These are phyloP conservation scores for Aspergillus bridgeri DNA, from an alignment of 495 filamentous ascomycete genomes.

Conservation along the genomic window DNA sequence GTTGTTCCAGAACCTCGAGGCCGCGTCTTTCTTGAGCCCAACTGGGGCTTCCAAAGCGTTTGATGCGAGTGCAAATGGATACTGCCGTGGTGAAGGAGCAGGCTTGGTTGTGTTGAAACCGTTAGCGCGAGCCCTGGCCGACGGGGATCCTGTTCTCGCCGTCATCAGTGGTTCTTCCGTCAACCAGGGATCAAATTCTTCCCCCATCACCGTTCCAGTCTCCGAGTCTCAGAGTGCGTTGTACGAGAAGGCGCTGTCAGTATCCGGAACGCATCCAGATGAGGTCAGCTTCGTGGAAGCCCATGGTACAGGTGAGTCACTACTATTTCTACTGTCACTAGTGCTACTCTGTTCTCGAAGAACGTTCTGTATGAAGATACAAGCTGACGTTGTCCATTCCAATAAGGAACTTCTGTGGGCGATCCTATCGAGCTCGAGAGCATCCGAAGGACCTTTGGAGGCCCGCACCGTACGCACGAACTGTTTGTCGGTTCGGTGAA, in stretches of 20 bases:
- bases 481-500: conserved; percentile 42
- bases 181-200: conserved; percentile 26
- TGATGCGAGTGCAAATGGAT: conserved; percentile 62
- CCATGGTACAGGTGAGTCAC: conserved; percentile 26
- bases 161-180: conserved; percentile 42
- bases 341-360: too few species aligned
- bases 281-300: conserved; percentile 20
- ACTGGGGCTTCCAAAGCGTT: conserved; percentile 57
- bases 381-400: too few species aligned
- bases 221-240: conserved; percentile 26
- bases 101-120: conserved; percentile 62
- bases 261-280: conserved; percentile 13
- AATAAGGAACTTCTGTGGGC: conserved; percentile 40
- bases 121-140: conserved; percentile 53
- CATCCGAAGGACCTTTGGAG: conserved; percentile 34
- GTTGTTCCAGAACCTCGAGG: conserved; percentile 20
- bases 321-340: too few species aligned
- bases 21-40: conserved; percentile 27
- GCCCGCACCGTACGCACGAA: conserved; percentile 12
- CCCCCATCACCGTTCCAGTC: conserved; percentile 33
- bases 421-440: conserved; percentile 37
- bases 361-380: too few species aligned
- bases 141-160: conserved; percentile 58
- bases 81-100: conserved; percentile 63
- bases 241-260: conserved; percentile 13